Conservation (phyloP, 2,329 filamentous ascomycete species). For the Penicillium sp. region DNA sequence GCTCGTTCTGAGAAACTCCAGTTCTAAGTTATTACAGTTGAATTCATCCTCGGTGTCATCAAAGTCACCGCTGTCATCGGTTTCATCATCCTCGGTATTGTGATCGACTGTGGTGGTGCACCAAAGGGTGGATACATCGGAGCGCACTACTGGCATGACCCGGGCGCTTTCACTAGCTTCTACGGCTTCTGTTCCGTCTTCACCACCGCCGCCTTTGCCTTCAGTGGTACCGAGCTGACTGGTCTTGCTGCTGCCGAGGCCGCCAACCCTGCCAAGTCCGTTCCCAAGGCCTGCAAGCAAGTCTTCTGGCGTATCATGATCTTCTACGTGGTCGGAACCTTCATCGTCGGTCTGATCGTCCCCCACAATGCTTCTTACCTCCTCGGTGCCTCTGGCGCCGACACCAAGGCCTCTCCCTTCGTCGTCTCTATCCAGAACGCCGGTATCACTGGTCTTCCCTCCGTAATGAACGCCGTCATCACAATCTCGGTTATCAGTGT, state of each 20-base stretch:
- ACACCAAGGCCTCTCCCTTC: constrained; percentile 61
- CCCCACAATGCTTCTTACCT: constrained; percentile 42
- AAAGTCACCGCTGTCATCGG: constrained; percentile 61
- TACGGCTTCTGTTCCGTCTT: constrained; percentile 59
- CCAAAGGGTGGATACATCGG: constrained; percentile 46
- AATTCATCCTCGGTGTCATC: constrained; percentile 59
- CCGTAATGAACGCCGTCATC: constrained; percentile 68
- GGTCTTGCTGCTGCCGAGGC: constrained; percentile 57
- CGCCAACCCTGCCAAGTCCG: constrained; percentile 52
- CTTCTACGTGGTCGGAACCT: constrained; percentile 51
- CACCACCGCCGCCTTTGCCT: constrained; percentile 59
- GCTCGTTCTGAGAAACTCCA: background rate
- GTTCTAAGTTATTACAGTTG: constrained; percentile 37
- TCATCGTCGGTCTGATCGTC: constrained; percentile 50
- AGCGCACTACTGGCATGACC: constrained; percentile 29
- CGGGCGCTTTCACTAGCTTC: constrained; percentile 51
- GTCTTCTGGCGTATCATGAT: constrained; percentile 54
- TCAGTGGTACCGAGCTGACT: constrained; percentile 57
- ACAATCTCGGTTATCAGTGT: constrained; percentile 62
- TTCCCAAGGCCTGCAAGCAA: constrained; percentile 51
- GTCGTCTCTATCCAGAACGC: constrained; percentile 65
- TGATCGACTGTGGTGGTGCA: constrained; percentile 52
- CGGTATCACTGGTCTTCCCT: constrained; percentile 61
- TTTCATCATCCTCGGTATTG: constrained; percentile 75
- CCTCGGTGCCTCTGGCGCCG: constrained; percentile 40